Evolutionary conservation across 441 rosid species (phyloP).

Genomic region (Jatropha podagrica): DNA sequence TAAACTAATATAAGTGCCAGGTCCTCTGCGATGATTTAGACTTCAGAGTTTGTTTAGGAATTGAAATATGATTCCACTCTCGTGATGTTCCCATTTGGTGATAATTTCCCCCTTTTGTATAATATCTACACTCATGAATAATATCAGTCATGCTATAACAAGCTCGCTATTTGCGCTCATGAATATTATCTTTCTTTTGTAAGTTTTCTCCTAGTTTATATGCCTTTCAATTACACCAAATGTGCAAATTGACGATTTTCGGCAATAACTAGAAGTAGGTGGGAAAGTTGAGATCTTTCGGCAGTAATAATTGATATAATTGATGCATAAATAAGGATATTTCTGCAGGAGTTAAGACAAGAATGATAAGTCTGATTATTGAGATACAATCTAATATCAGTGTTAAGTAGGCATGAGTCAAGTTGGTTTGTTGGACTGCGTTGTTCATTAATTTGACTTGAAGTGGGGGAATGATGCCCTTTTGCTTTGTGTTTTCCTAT

Average conservation of each 20-base stretch:
- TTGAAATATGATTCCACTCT: not conserved
- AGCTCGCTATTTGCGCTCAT: not conserved
- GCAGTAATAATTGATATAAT: not conserved
- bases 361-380: not conserved
- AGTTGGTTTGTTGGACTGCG: not conserved
- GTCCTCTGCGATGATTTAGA: not conserved
- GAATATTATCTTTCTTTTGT: not conserved
- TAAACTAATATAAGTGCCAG: not conserved
- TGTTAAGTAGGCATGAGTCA: not conserved
- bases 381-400: not conserved
- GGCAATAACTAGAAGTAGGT: not conserved
- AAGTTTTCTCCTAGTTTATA: not conserved
- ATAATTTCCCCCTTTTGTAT: not conserved
- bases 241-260: not conserved
- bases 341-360: not conserved
- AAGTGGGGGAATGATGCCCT: not conserved
- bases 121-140: not conserved
- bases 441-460: not conserved
- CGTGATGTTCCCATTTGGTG: not conserved
- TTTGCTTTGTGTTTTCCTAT: not conserved
- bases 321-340: not conserved
- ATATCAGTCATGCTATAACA: not conserved
- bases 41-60: not conserved
- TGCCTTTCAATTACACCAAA: not conserved
- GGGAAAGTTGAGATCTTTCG: not conserved